Conservation (phyloP, 1,284 basidiomycete genomes). For the Somion occarium region DNA sequence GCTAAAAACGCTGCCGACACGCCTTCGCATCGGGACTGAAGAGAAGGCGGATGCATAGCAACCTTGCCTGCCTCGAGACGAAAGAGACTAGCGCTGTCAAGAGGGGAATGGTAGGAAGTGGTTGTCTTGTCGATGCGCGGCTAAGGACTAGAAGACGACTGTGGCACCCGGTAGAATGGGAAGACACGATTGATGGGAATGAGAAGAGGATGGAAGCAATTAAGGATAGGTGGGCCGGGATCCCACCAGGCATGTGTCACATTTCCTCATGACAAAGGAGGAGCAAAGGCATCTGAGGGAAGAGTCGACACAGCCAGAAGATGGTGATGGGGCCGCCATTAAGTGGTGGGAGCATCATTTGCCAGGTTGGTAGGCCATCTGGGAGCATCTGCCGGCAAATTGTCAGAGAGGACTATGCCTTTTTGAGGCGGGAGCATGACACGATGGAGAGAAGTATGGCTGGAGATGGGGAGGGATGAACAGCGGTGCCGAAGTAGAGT, state of each 20-base stretch:
- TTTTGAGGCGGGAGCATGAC: background rate
- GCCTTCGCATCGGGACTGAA: no score
- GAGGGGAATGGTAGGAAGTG: no score
- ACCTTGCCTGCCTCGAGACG: no score
- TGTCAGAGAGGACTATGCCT: background rate
- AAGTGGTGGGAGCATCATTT: background rate
- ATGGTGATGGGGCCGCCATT: no score
- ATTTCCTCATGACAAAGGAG: background rate
- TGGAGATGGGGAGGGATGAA: no score
- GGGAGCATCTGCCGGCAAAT: background rate
- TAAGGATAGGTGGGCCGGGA: background rate
- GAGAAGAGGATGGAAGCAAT: background rate
- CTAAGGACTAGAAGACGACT: background rate
- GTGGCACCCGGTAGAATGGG: slow-evolving; percentile 1
- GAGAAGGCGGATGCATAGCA: no score
- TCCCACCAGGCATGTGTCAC: background rate
- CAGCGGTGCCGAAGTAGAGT: no score
- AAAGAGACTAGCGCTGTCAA: no score
- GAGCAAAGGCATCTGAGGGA: background rate
- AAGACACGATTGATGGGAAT: background rate
- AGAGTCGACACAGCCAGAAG: background rate
- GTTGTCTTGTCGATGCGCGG: no score
- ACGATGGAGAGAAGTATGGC: no score
- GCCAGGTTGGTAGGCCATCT: background rate
- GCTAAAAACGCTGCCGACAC: no score